Conservation (phyloP, 345 rosid species). For the Eucalyptus coolabah region DNA sequence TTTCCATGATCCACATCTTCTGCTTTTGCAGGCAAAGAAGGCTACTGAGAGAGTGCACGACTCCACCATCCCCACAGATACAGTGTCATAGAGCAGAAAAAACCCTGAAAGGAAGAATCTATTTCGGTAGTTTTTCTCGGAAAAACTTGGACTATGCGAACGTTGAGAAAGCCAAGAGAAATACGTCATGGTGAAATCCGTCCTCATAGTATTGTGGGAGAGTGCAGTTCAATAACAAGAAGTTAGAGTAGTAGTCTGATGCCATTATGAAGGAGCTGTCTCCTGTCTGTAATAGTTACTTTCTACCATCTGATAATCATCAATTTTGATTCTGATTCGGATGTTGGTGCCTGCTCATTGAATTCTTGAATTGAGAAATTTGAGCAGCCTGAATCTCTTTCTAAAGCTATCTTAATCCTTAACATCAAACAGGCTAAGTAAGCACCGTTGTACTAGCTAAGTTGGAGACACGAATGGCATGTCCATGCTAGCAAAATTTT, state of each 20-base stretch:
- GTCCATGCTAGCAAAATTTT: background rate
- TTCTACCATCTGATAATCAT: background rate
- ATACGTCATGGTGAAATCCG: background rate
- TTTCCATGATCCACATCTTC: background rate
- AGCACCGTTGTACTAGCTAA: background rate
- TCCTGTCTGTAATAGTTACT: background rate
- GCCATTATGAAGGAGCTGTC: background rate
- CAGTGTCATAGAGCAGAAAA: background rate
- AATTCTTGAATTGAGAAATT: background rate
- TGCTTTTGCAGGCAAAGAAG: constrained; percentile 17
- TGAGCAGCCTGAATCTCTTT: background rate
- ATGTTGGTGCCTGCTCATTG: background rate
- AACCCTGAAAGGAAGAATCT: background rate
- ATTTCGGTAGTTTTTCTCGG: background rate
- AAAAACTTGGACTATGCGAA: background rate
- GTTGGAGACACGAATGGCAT: background rate
- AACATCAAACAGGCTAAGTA: background rate
- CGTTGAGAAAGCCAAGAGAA: background rate
- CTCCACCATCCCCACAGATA: background rate
- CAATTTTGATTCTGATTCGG: background rate
- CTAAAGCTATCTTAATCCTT: background rate
- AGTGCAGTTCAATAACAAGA: background rate
- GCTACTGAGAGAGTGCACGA: constrained; percentile 20
- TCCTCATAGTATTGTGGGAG: background rate
- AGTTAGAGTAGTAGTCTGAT: background rate